These are phyloP conservation scores for Elsinoe batatas DNA, from an alignment of 2,329 filamentous ascomycete species.

Conservation along the genomic window DNA sequence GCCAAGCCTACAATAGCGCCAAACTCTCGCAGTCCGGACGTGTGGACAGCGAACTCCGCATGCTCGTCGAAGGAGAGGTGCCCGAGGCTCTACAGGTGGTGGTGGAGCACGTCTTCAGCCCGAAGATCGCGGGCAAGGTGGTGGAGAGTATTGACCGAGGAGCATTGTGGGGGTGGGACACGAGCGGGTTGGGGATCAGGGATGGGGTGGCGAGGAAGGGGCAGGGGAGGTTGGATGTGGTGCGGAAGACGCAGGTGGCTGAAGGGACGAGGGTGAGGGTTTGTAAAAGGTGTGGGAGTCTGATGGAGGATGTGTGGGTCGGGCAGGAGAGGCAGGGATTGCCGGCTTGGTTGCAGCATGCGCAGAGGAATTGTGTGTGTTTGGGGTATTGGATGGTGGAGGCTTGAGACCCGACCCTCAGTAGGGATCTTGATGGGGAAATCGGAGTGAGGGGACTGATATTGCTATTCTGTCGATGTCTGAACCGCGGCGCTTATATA, in stretches of 20 bases:
- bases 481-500: too few species aligned
- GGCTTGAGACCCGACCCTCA: not conserved
- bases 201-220: conserved; percentile 34
- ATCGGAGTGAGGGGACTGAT: not conserved
- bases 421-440: not conserved
- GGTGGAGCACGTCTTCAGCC: conserved; percentile 39
- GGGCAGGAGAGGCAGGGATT: conserved; percentile 12
- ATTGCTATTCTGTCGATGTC: not conserved
- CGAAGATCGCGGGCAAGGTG: conserved; percentile 44
- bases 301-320: conserved; percentile 35
- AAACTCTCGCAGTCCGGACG: conserved; percentile 37
- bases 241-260: conserved; percentile 41
- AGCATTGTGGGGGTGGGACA: conserved; percentile 63
- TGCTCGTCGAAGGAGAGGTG: conserved; percentile 44
- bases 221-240: conserved; percentile 42
- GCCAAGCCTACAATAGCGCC: conserved; percentile 43
- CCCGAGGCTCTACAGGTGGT: conserved; percentile 42
- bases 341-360: conserved; percentile 24
- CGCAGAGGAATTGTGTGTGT: conserved; percentile 24
- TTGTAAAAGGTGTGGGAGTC: conserved; percentile 37
- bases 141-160: conserved; percentile 53
- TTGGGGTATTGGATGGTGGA: conserved; percentile 17
- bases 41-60: conserved; percentile 41
- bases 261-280: conserved; percentile 27
- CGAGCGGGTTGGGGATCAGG: conserved; percentile 54